Evolutionary conservation across 202 grass and related monocot genomes (phyloP), one percentile per base, ranked within the genome.

Genomic region (Thinopyrum obtusiflorum): DNA sequence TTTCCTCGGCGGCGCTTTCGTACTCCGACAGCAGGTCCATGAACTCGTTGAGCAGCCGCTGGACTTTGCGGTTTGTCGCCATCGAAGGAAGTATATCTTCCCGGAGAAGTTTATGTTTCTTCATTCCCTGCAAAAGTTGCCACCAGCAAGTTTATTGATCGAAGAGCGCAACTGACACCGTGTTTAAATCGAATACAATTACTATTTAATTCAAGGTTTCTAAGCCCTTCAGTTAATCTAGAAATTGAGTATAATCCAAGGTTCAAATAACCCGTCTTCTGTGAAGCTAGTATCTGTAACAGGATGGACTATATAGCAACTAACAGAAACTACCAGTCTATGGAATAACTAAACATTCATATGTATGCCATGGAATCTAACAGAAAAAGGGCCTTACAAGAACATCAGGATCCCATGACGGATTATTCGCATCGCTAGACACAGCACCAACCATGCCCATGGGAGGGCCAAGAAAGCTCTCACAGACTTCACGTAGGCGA

Each of bases 1-100:
- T 79, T 83, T 69, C 78, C 62, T 89, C 87, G 4, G 78, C 84
- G 4, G 77, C 61, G 9, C 75, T 77, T 81, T 94, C 87, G 42
- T 94, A 94, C 78, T 99, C 97, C n/a, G 80, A 91, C 78, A 99
- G 82, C 14, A 92, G 88, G 74, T 99, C 91, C 97, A 96, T 92
- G 75, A 99, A 99, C 64, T 99, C 97, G 40, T 93, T 96, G 11
- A 99, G 80, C 80, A 99, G 77, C 46, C 97, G 87, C 65, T 99
- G 97, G 59, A 99, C 93, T 83, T 99, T 98, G 70, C 96, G 86
- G 68, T 98, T 98, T 4, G 91, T 91, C 20, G 96, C 96, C 90
- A 98, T 92, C 6, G 90, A 92, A 27, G 96, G 96, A 81, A 98
- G 87, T 63, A 98, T 85, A 37, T 90, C 91, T 87, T 99, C 93